A percentile compares a stretch with the other conserved stretches of the same genome.
Conservation (phyloP, 257 asterid species). For the Plantago elongata region DNA sequence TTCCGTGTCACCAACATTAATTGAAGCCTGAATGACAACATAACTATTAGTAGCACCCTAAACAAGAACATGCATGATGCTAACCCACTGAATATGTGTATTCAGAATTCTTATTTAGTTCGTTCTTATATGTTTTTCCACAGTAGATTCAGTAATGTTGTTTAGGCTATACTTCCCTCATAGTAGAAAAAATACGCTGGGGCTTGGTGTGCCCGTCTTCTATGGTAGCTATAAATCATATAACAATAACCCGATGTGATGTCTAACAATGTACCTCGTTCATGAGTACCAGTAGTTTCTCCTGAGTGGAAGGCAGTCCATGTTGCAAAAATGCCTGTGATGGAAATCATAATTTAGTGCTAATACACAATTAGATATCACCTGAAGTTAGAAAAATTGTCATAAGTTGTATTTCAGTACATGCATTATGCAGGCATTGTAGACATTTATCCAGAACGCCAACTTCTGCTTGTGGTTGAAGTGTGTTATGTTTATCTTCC, state of each 20-base stretch:
- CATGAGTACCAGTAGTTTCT: constrained; percentile 51
- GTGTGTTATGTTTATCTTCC: constrained; percentile 45
- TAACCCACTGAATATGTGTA: neutral
- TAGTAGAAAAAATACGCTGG: neutral
- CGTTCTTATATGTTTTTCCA: constrained; percentile 1
- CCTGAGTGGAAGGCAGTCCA: constrained; percentile 73
- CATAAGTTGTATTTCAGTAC: constrained; percentile 46
- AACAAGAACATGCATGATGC: constrained; percentile 15
- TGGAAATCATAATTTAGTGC: constrained; percentile 10
- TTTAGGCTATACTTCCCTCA: neutral
- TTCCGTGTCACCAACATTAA: constrained; percentile 66
- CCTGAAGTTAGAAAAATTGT: neutral
- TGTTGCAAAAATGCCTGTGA: constrained; percentile 77
- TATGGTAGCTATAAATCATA: constrained; percentile 9
- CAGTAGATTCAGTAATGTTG: neutral
- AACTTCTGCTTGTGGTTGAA: constrained; percentile 86
- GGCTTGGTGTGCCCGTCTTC: constrained; percentile 2
- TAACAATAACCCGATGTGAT: neutral
- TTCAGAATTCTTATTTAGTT: neutral
- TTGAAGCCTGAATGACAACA: constrained; percentile 51
- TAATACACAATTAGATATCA: neutral
- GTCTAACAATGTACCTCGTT: constrained; percentile 51
- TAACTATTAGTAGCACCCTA: constrained; percentile 52
- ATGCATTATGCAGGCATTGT: constrained; percentile 83
- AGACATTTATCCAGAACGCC: constrained; percentile 89